Evolutionary conservation across 2,329 filamentous ascomycete species (phyloP).

Genomic region (Aspergillus clavatus): DNA sequence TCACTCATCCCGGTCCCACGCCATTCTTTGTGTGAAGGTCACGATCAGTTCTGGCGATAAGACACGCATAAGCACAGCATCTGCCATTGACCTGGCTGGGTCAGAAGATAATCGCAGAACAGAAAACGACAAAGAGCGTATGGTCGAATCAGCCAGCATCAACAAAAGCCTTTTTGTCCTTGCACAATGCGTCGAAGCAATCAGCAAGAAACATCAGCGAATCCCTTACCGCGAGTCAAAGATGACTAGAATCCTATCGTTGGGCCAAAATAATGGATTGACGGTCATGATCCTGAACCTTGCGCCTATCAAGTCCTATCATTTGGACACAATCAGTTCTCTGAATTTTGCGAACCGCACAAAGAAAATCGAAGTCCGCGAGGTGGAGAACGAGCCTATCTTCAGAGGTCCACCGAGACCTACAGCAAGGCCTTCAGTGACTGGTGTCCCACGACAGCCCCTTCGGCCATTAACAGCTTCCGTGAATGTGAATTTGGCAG

Average conservation of each 20-base stretch:
- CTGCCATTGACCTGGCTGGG: constrained; percentile 89
- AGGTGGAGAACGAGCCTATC: constrained; percentile 92
- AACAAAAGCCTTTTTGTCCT: constrained; percentile 96
- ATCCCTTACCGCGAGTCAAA: constrained; percentile 94
- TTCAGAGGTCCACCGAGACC: constrained; percentile 68
- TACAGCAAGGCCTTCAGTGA: constrained; percentile 35
- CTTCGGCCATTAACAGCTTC: constrained; percentile 70
- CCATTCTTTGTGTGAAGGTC: constrained; percentile 85
- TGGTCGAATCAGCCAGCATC: constrained; percentile 94
- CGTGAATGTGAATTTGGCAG: constrained; percentile 65
- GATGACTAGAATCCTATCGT: constrained; percentile 89
- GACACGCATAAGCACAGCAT: constrained; percentile 73
- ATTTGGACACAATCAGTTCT: constrained; percentile 88
- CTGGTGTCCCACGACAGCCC: constrained; percentile 63
- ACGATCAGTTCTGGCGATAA: constrained; percentile 67
- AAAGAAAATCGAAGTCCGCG: constrained; percentile 91
- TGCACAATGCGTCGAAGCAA: constrained; percentile 92
- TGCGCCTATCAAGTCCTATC: constrained; percentile 84
- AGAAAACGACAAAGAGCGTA: constrained; percentile 84
- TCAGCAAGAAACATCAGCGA: constrained; percentile 66
- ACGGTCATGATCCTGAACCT: constrained; percentile 97
- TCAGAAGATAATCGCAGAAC: constrained; percentile 94
- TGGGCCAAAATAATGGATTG: constrained; percentile 91
- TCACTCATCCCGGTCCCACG: constrained; percentile 83
- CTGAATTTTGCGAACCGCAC: constrained; percentile 92